phyloP scores from a whole-genome alignment of 352 stramenopile genomes.

The Pythium dissotocum region DNA sequence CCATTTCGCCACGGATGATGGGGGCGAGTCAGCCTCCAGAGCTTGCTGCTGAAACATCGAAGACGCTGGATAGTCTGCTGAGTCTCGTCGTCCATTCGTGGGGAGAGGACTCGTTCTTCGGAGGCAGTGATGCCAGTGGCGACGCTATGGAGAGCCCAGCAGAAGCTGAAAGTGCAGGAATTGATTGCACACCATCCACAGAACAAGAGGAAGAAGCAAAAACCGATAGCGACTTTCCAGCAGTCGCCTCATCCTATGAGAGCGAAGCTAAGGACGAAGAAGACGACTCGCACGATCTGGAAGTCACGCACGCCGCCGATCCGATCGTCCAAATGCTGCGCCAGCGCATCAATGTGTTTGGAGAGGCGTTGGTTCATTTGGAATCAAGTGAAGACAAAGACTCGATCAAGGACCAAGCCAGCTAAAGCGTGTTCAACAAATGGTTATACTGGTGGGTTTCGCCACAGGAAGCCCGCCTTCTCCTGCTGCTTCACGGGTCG shows the following conservation, averaged over 20 bases:
- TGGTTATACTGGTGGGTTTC: slow-evolving; percentile 10
- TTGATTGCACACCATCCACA: background rate
- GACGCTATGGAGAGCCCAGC: background rate
- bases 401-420: background rate
- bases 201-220: background rate
- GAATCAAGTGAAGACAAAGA: slow-evolving; percentile 12
- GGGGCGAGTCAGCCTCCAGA: background rate
- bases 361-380: slow-evolving; percentile 41
- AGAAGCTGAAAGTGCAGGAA: background rate
- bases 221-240: background rate
- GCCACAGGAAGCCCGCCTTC: slow-evolving; percentile 56
- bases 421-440: background rate
- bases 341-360: slow-evolving; percentile 43
- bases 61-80: slow-evolving; percentile 42
- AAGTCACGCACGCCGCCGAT: slow-evolving; percentile 20
- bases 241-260: background rate
- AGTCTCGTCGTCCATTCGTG: slow-evolving; percentile 56
- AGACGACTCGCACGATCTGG: background rate
- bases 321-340: slow-evolving; percentile 45
- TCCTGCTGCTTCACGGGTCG: slow-evolving; percentile 31
- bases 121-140: background rate
- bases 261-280: slow-evolving; percentile 5
- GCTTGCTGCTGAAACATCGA: slow-evolving; percentile 19
- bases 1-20: background rate
- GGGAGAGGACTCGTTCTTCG: slow-evolving; percentile 33